Evolutionary conservation across 345 rosid genomes (phyloP).

Genomic region (Salix brachista): DNA sequence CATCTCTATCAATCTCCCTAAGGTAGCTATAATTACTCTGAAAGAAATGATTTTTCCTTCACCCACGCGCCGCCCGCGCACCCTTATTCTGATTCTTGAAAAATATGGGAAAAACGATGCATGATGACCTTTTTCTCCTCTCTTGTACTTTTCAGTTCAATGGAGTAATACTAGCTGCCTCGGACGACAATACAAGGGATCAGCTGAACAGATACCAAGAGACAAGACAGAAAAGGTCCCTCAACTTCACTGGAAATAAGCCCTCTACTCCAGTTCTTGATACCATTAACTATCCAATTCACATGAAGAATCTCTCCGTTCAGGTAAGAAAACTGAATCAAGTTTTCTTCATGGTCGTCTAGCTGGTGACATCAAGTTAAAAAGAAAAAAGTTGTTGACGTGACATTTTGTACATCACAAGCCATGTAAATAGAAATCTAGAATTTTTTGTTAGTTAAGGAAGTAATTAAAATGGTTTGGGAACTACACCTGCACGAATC

Average conservation of each 20-base stretch:
- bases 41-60: neutral
- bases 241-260: slow-evolving; percentile 31
- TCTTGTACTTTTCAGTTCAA: neutral
- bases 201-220: neutral
- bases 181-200: slow-evolving; percentile 9
- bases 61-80: too few relatives aligned
- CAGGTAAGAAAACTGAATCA: slow-evolving; percentile 16
- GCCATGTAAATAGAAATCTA: too few relatives aligned
- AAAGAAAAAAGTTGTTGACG: too few relatives aligned
- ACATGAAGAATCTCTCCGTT: slow-evolving; percentile 39
- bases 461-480: too few relatives aligned
- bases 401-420: too few relatives aligned
- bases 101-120: neutral
- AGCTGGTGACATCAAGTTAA: too few relatives aligned
- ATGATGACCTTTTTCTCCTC: neutral
- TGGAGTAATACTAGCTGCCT: slow-evolving; percentile 3
- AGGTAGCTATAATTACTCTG: too few relatives aligned
- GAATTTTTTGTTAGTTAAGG: too few relatives aligned
- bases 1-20: neutral
- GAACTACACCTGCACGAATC: neutral
- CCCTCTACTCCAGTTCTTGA: slow-evolving; percentile 42
- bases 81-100: neutral
- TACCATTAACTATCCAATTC: slow-evolving; percentile 35
- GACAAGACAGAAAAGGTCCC: slow-evolving; percentile 9
- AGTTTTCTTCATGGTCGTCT: too few relatives aligned